Base-by-base conservation (phyloP, 1,284 basidiomycete species). In the Apiotrichum veenhuisii region DNA sequence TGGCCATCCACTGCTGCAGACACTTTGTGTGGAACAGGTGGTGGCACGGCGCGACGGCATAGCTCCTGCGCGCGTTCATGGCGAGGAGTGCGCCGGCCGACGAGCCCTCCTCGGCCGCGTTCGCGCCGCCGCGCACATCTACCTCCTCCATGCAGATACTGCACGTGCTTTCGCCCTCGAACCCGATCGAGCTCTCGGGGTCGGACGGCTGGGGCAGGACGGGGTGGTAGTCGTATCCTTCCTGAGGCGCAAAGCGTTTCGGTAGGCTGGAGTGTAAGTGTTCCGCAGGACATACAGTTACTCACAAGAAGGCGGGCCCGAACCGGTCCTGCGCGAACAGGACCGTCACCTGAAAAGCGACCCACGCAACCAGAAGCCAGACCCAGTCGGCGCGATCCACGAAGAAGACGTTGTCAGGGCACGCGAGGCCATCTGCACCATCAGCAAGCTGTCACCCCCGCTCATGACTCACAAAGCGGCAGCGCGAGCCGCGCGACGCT, bases 81-180 rank as follows among this genome's bases (percentile, higher is more conserved):
- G 73, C 71, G 38, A 70, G 54, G 61, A 78, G 71, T 53, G 64
- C 62, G 65, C 64, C 55, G 2, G 47, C 23, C 15, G 36, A 27
- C 4, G 23, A 3, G 11, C 47, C 64, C 56, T 25, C 50, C 63
- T 63, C 46, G 75, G 74, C 54, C 67, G 79, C 57, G 5, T 42
- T 38, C 10, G 51, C 47, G 50, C 68, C 60, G 51, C 64, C 73
- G 50, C 84, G 83, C n/a, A 84, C 76, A 41, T 83, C 69, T 59
- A 93, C 92, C 10, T 85, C 82, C 59, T 94, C 91, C 88, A 93
- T 91, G 71, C 91, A 94, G 59, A 94, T 93, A 4, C 88, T 84
- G 66, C 91, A 94, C 67, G 92, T 89, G 7, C 87, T 89, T 18
- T 91, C 79, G 12, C 85, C 83, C 61, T 84, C 55, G 30, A 54